Conservation (phyloP, 805 yeast genomes). For the Tetrapisispora pingtungensis region DNA sequence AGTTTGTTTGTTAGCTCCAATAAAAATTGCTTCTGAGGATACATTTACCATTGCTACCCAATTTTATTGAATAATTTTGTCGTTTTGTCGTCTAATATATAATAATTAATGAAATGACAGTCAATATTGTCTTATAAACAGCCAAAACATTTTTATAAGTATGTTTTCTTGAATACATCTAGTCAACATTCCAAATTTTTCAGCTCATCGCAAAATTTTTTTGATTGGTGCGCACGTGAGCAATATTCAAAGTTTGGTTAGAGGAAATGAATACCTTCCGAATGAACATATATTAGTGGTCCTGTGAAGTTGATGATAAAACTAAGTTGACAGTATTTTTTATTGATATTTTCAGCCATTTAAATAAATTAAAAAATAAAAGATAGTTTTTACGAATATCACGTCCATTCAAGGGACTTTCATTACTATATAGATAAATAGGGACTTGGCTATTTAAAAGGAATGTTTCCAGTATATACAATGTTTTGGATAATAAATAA, state of each 20-base stretch:
- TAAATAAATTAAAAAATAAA: neutral
- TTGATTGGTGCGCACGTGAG: neutral
- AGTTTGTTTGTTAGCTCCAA: constrained; percentile 64
- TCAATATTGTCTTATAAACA: too few species aligned
- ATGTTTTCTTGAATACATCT: too few species aligned
- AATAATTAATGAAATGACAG: too few species aligned
- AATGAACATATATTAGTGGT: too few species aligned
- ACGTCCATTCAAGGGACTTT: constrained; percentile 3
- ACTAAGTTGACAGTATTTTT: too few species aligned
- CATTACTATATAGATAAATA: constrained; percentile 1
- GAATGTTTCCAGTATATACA: constrained; percentile 1
- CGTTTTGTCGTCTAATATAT: too few species aligned
- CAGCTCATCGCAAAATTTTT: constrained; percentile 3
- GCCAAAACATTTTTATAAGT: too few species aligned
- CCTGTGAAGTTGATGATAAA: too few species aligned
- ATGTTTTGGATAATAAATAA: constrained; percentile 2
- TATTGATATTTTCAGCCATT: too few species aligned
- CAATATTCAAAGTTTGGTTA: too few species aligned
- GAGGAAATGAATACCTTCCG: too few species aligned
- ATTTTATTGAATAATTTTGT: too few species aligned
- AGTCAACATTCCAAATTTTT: neutral
- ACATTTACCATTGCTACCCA: constrained; percentile 3
- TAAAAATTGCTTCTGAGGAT: constrained; percentile 46
- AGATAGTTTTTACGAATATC: neutral
- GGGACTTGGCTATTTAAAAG: neutral